Evolutionary conservation across 2,329 filamentous ascomycete genomes (phyloP), one percentile per base, ranked within the genome.

Genomic region (Clonostachys sp.): DNA sequence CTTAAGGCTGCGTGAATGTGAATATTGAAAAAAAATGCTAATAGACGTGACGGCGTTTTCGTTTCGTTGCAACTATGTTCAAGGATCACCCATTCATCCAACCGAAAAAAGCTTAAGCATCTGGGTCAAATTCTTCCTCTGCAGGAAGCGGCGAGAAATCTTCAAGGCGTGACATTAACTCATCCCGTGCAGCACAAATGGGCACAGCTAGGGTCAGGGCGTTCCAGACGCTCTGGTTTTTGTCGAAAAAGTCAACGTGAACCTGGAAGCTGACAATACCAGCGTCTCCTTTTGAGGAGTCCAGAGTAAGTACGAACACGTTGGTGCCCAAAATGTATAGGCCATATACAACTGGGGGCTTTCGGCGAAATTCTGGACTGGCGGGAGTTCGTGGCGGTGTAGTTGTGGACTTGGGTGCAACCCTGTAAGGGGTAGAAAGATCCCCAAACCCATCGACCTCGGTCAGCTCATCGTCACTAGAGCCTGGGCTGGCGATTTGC

Each of bases 141-240:
- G 50, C 48, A 5, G 56, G 51, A 40, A 58, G 42, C 35, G 59
- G 52, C 44, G 67, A 60, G 56, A 72, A 72, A 50, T 71, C 64
- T 3, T 55, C 56, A 17, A 53, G 44, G 41, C 66, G 57, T 7
- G 53, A 48, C 42, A 62, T 65, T 46, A 72, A 55, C 46, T 70
- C 64, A 43, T 73, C 68, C 13, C 70, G 61, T 5, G 70, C 70
- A 46, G 67, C 52, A 46, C 70, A 73, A 3, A 64, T 61, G 12
- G 62, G 62, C 18, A 70, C 60, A 9, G 68, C 71, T 10, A 71
- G 46, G 5, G 71, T 73, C 36, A 73, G 53, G 3, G 68, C 71
- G 51, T 73, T 73, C 71, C 71, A 73, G 18, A 73, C 61, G 45
- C 68, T 65, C 53, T 73, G 69, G 16, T 62, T 57, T 12, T 57